A percentile compares a stretch with the other conserved stretches of the same genome.
phyloP scores from a whole-genome alignment of 2,329 filamentous ascomycete genomes.

The Conoideocrella luteorostrata region DNA sequence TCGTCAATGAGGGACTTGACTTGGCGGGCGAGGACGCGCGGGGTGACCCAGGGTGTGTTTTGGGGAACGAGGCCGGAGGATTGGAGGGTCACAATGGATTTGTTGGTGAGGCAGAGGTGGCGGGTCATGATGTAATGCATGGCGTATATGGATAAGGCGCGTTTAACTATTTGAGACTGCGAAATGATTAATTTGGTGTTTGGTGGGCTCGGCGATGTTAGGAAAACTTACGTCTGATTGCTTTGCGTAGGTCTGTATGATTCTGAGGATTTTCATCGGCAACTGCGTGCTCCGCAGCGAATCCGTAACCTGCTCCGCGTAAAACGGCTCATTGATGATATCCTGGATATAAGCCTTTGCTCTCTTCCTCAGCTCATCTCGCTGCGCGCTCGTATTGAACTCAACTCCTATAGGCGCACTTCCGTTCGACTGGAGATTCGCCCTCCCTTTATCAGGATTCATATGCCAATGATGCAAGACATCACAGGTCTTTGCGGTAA shows the following conservation, averaged over 20 bases:
- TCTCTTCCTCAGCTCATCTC: slow-evolving; percentile 39
- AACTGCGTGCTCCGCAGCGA: slow-evolving; percentile 37
- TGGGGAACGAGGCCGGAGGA: slow-evolving; percentile 37
- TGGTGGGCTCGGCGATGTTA: neutral
- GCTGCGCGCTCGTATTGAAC: slow-evolving; percentile 31
- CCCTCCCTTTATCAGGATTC: slow-evolving; percentile 26
- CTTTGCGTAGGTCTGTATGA: slow-evolving; percentile 42
- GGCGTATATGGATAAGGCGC: slow-evolving; percentile 47
- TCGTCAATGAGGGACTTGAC: slow-evolving; percentile 52
- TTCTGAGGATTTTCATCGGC: slow-evolving; percentile 38
- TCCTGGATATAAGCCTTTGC: slow-evolving; percentile 43
- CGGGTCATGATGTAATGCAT: slow-evolving; percentile 52
- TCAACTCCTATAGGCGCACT: slow-evolving; percentile 48
- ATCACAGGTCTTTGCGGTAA: slow-evolving; percentile 41
- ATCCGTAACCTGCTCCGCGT: slow-evolving; percentile 45
- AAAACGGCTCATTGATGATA: slow-evolving; percentile 40
- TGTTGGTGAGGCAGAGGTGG: slow-evolving; percentile 44
- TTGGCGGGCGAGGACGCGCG: slow-evolving; percentile 50
- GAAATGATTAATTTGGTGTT: neutral
- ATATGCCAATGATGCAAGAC: slow-evolving; percentile 47
- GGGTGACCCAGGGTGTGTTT: slow-evolving; percentile 39
- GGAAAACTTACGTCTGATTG: slow-evolving; percentile 33
- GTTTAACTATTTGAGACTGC: slow-evolving; percentile 43
- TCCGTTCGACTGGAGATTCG: slow-evolving; percentile 34
- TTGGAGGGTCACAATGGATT: slow-evolving; percentile 35